These are phyloP conservation scores for Phascolomyces articulosus DNA, from an alignment of 371 early-diverging fungal species.

Conservation along the genomic window DNA sequence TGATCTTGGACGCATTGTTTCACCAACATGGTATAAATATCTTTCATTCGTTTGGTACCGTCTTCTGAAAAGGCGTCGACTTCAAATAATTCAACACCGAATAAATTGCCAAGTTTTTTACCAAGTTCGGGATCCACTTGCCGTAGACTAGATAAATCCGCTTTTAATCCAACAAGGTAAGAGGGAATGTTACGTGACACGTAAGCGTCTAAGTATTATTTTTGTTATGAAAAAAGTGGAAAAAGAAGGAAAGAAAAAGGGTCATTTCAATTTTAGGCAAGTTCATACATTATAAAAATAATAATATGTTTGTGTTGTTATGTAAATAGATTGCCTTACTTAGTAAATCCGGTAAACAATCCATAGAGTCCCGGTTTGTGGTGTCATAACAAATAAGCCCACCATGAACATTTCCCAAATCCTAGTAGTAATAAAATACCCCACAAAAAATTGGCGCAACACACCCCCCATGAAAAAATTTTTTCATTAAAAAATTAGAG, in stretches of 20 bases:
- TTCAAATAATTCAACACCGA: slow-evolving; percentile 24
- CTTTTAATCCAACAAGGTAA: slow-evolving; percentile 36
- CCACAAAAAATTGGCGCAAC: not conserved
- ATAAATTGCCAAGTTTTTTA: slow-evolving; percentile 25
- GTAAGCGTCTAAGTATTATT: slow-evolving; percentile 24
- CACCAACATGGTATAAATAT: slow-evolving; percentile 23
- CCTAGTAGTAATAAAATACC: slow-evolving; percentile 13
- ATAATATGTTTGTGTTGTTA: slow-evolving; percentile 2
- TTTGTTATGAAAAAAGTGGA: not conserved
- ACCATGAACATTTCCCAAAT: slow-evolving; percentile 29
- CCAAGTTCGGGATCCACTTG: slow-evolving; percentile 31
- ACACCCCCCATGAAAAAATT: not conserved
- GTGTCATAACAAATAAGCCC: slow-evolving; percentile 46
- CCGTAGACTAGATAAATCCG: slow-evolving; percentile 25
- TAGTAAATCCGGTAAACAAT: slow-evolving; percentile 38
- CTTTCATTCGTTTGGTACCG: slow-evolving; percentile 29
- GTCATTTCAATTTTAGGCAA: not conserved
- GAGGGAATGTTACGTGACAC: slow-evolving; percentile 35
- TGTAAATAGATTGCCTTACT: slow-evolving; percentile 29
- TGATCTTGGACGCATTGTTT: slow-evolving; percentile 16
- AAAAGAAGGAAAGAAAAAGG: not conserved
- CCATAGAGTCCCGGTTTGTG: slow-evolving; percentile 31
- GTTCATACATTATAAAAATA: slow-evolving; percentile 5
- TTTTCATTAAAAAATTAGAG: not conserved
- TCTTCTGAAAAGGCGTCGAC: slow-evolving; percentile 35